These are phyloP conservation scores for Calonectria hongkongensis DNA, from an alignment of 2,329 filamentous ascomycete genomes.

Conservation along the genomic window DNA sequence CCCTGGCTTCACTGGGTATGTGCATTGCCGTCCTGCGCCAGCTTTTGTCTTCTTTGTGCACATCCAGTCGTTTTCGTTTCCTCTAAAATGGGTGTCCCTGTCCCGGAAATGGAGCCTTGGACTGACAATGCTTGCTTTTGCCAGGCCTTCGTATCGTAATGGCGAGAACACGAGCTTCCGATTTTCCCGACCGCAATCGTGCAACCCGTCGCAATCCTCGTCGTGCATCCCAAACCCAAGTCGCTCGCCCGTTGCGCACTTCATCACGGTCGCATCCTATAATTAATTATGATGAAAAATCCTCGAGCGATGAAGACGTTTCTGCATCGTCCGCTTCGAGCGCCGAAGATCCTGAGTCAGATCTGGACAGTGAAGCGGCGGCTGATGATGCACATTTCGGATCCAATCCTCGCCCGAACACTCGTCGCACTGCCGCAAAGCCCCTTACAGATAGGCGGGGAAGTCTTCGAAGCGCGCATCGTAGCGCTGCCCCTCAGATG, in stretches of 20 bases:
- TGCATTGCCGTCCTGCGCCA: conserved; percentile 43
- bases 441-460: conserved; percentile 14
- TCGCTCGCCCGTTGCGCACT: conserved; percentile 37
- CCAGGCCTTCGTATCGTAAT: conserved; percentile 45
- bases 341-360: conserved; percentile 34
- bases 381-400: conserved; percentile 30
- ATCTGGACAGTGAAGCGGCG: conserved; percentile 40
- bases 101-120: background rate
- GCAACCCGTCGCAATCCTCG: conserved; percentile 51
- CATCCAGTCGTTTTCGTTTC: background rate
- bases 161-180: conserved; percentile 55
- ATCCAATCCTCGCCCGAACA: conserved; percentile 34
- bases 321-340: conserved; percentile 42
- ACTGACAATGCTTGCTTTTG: conserved; percentile 38
- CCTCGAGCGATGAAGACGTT: conserved; percentile 41
- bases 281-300: conserved; percentile 36
- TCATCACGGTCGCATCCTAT: conserved; percentile 45
- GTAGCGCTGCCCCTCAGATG: conserved; percentile 38
- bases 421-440: conserved; percentile 5
- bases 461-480: conserved; percentile 42
- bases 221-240: conserved; percentile 43
- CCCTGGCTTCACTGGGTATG: conserved; percentile 43
- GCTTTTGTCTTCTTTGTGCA: conserved; percentile 12
- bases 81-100: background rate
- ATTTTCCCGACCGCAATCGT: conserved; percentile 35